phyloP scores from a whole-genome alignment of 2,329 filamentous ascomycete genomes.

The Colletotrichum lini region DNA sequence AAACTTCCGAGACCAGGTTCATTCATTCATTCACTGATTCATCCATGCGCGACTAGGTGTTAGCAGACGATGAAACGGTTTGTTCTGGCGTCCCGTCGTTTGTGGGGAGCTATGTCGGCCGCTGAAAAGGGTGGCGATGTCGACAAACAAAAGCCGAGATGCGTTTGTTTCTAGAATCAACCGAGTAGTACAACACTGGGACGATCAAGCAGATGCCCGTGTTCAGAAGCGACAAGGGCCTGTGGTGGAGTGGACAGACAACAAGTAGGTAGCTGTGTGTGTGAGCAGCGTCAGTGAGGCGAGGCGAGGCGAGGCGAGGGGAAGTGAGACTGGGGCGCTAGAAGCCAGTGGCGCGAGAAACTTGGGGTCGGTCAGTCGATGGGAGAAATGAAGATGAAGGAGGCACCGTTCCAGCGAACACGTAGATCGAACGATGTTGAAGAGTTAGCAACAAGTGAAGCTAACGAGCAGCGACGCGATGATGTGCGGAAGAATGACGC shows the following conservation, averaged over 20 bases:
- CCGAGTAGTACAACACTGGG: background rate
- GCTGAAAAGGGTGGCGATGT: background rate
- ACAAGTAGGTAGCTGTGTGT: too few species aligned
- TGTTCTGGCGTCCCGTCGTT: background rate
- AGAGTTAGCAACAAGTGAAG: background rate
- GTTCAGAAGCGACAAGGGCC: too few species aligned
- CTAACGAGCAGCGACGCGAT: conserved; percentile 1
- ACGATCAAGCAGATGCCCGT: background rate
- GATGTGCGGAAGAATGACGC: background rate
- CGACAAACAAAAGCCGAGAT: conserved; percentile 3
- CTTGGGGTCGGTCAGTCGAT: background rate
- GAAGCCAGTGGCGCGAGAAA: conserved; percentile 22
- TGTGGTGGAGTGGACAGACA: too few species aligned
- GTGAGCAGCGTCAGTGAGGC: background rate
- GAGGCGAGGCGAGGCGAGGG: too few species aligned
- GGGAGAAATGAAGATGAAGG: conserved; percentile 38
- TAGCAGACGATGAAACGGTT: conserved; percentile 25
- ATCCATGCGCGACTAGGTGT: background rate
- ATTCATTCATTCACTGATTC: conserved; percentile 5
- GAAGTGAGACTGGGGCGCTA: background rate
- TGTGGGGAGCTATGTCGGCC: background rate
- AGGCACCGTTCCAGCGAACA: conserved; percentile 21
- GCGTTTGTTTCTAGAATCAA: conserved; percentile 9
- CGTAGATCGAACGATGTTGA: background rate
- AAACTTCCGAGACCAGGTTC: background rate